A percentile compares a stretch with the other conserved stretches of the same genome.
phyloP scores from a whole-genome alignment of 2,329 filamentous ascomycete species.

The Metarhizium anisopliae region DNA sequence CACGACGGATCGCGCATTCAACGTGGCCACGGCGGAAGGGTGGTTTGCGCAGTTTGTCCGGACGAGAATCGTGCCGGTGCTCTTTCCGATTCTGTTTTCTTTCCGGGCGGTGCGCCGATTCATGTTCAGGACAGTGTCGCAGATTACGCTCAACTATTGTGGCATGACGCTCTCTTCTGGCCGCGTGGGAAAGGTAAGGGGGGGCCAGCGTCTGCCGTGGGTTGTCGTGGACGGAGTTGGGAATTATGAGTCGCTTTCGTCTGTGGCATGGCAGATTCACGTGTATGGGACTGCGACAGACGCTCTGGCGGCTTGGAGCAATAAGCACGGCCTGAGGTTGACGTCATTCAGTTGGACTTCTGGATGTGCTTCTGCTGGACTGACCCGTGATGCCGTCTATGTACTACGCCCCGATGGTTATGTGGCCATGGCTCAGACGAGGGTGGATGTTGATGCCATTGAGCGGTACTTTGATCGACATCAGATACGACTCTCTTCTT shows the following conservation, averaged over 20 bases:
- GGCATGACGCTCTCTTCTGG: neutral
- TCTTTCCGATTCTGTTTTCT: neutral
- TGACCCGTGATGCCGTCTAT: neutral
- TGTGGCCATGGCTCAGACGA: neutral
- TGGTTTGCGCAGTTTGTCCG: neutral
- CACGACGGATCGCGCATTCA: slow-evolving; percentile 2
- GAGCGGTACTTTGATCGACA: neutral
- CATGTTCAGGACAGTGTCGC: neutral
- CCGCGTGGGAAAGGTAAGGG: neutral
- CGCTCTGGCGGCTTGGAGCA: neutral
- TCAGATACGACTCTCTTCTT: neutral
- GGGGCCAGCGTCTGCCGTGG: slow-evolving; percentile 1
- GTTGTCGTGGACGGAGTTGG: neutral
- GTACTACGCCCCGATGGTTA: slow-evolving; percentile 1
- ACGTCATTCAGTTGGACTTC: neutral
- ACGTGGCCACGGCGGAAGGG: neutral
- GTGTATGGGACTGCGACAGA: neutral
- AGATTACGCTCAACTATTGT: neutral
- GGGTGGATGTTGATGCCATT: neutral
- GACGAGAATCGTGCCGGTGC: neutral
- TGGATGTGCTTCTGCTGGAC: neutral
- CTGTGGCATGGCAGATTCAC: neutral
- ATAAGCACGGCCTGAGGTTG: neutral
- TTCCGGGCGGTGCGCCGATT: neutral
- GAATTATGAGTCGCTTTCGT: neutral